Percentiles rank a stretch among this genome's conserved stretches.
Evolutionary conservation across 495 filamentous ascomycete species (phyloP).

Genomic region (Filosporella fistucella): DNA sequence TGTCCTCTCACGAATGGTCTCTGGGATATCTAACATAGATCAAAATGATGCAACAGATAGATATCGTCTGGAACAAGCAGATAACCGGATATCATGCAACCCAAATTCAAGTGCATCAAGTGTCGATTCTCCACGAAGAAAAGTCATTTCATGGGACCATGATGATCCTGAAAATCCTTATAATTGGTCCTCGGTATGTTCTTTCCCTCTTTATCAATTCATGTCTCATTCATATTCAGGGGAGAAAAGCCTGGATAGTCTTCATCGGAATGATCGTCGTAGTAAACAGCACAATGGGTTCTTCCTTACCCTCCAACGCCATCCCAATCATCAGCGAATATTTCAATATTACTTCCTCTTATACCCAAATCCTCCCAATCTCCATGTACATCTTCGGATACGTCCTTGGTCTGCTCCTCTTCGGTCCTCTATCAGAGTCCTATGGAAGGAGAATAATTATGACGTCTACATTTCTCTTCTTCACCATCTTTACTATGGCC

Average conservation of each 20-base stretch:
- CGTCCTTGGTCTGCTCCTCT: slow-evolving; percentile 53
- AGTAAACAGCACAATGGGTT: slow-evolving; percentile 71
- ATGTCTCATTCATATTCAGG: slow-evolving; percentile 19
- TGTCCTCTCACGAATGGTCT: slow-evolving; percentile 19
- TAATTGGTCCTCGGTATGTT: slow-evolving; percentile 44
- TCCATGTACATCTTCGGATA: slow-evolving; percentile 74
- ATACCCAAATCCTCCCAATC: slow-evolving; percentile 64
- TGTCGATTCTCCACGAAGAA: slow-evolving; percentile 24
- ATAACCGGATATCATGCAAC: slow-evolving; percentile 21
- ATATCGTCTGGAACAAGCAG: slow-evolving; percentile 32
- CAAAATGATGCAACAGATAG: slow-evolving; percentile 28
- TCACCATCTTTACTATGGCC: slow-evolving; percentile 63
- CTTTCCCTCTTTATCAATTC: background rate
- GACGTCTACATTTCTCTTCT: slow-evolving; percentile 54
- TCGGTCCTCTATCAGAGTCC: slow-evolving; percentile 67
- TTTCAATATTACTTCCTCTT: slow-evolving; percentile 43
- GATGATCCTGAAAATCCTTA: slow-evolving; percentile 50
- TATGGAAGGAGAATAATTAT: slow-evolving; percentile 64
- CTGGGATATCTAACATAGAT: slow-evolving; percentile 32
- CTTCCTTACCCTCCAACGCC: slow-evolving; percentile 56
- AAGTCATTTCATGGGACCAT: slow-evolving; percentile 42
- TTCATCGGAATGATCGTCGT: slow-evolving; percentile 57
- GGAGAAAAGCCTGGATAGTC: slow-evolving; percentile 53
- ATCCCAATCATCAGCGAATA: slow-evolving; percentile 40
- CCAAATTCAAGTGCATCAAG: slow-evolving; percentile 18